Percentiles rank a stretch among this genome's conserved stretches.
Evolutionary conservation across 1,284 basidiomycete genomes (phyloP).

Genomic region (Ustilago crameri): DNA sequence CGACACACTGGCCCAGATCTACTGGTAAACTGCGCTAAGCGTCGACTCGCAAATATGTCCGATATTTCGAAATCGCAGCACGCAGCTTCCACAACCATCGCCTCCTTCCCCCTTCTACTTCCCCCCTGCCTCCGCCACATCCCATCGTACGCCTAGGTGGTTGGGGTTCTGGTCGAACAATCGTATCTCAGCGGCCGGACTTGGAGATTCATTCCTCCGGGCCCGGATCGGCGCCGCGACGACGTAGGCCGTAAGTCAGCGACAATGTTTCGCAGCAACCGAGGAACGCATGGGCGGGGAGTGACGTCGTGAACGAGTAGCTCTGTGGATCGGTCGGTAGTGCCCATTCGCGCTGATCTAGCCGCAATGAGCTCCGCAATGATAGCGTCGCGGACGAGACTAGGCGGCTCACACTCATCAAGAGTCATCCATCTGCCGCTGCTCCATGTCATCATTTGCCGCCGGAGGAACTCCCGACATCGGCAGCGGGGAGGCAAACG

Average conservation of each 20-base stretch:
- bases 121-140: too few species aligned
- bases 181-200: constrained; percentile 16
- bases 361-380: constrained; percentile 12
- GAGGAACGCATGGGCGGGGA: constrained; percentile 15
- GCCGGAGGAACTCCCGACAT: too few species aligned
- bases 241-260: constrained; percentile 22
- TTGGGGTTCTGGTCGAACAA: neutral
- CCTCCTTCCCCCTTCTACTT: constrained; percentile 4
- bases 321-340: neutral
- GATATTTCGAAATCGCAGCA: constrained; percentile 23
- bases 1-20: constrained; percentile 12
- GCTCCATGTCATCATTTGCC: too few species aligned
- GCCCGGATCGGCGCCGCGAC: constrained; percentile 21
- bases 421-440: constrained; percentile 7
- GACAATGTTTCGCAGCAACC: constrained; percentile 23
- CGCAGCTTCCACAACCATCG: constrained; percentile 23
- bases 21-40: constrained; percentile 14
- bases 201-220: constrained; percentile 9
- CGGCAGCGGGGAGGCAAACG: too few species aligned
- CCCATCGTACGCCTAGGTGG: neutral
- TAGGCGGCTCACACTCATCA: constrained; percentile 13
- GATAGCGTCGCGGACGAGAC: constrained; percentile 20
- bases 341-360: constrained; percentile 12
- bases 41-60: constrained; percentile 19
- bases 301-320: neutral